A percentile compares a stretch with the other conserved stretches of the same genome.
These are phyloP conservation scores for Rehmannia glutinosa DNA, from an alignment of 257 asterid genomes.

Conservation along the genomic window DNA sequence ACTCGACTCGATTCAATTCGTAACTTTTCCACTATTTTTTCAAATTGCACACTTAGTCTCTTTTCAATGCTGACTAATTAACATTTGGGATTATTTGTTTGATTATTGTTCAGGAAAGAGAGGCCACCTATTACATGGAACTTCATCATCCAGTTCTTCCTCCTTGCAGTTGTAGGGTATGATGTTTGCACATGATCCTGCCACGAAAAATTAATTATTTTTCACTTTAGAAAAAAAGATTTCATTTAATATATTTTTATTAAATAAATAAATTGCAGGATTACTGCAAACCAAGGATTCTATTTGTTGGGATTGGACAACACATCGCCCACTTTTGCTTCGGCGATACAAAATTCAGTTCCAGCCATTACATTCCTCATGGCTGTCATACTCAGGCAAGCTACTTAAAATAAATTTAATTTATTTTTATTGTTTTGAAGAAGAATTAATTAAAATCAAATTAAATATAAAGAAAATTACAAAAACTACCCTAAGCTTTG, in stretches of 20 bases:
- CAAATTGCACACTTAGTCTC: no score
- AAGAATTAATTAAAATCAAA: no score
- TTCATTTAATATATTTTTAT: neutral
- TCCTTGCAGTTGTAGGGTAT: constrained; percentile 91
- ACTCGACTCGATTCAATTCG: no score
- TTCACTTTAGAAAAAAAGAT: neutral
- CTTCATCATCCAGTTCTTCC: constrained; percentile 73
- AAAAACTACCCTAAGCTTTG: no score
- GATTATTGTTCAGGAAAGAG: constrained; percentile 68
- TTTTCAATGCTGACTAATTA: no score
- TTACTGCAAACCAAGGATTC: constrained; percentile 95
- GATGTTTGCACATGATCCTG: neutral
- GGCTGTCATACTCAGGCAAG: constrained; percentile 82
- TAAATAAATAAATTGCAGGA: constrained; percentile 30
- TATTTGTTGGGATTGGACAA: constrained; percentile 95
- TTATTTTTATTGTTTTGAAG: no score
- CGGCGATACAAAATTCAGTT: constrained; percentile 94
- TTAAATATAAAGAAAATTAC: neutral
- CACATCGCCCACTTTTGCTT: constrained; percentile 96
- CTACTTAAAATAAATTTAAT: neutral
- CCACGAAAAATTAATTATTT: neutral
- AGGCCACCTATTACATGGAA: constrained; percentile 76
- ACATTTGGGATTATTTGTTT: neutral
- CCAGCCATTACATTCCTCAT: constrained; percentile 96
- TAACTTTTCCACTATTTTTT: no score